phyloP scores from a whole-genome alignment of 805 yeast species.

The Lipomyces yamanashiensis region DNA sequence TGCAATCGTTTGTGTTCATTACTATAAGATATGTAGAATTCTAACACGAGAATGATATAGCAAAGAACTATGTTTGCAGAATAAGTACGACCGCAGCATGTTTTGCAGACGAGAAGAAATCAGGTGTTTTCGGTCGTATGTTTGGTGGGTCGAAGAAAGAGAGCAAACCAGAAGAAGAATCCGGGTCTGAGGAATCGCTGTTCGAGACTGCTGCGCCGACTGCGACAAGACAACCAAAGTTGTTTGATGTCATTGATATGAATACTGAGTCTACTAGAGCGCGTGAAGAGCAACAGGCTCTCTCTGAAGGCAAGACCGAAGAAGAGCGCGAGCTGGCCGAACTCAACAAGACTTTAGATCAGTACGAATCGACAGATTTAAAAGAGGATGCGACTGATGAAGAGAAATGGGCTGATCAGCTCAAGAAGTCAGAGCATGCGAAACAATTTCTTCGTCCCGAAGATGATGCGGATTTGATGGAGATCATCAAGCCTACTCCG shows the following conservation, averaged over 20 bases:
- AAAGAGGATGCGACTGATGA: background rate
- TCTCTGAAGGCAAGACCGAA: background rate
- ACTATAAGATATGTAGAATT: background rate
- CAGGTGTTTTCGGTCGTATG: constrained; percentile 3
- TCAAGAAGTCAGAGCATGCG: constrained; percentile 1
- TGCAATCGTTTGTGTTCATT: background rate
- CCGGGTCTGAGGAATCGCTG: constrained; percentile 8
- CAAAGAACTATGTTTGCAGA: background rate
- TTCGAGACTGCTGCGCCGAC: constrained; percentile 26
- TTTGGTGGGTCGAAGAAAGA: constrained; percentile 3
- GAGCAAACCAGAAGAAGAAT: constrained; percentile 8
- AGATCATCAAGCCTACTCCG: constrained; percentile 26
- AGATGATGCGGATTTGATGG: constrained; percentile 28
- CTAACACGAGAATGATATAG: background rate
- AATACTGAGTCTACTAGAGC: constrained; percentile 8
- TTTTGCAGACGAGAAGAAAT: constrained; percentile 6
- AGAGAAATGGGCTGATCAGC: constrained; percentile 4
- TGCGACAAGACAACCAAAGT: constrained; percentile 13
- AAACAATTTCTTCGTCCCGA: constrained; percentile 13
- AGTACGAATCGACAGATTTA: constrained; percentile 3
- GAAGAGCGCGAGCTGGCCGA: constrained; percentile 20
- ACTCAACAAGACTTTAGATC: constrained; percentile 13
- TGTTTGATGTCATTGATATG: constrained; percentile 19
- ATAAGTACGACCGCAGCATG: constrained; percentile 2
- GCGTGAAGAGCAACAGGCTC: background rate